A percentile compares a stretch with the other conserved stretches of the same genome.
phyloP scores from a whole-genome alignment of 768 basidiomycete species.

The Xerocomus brunneocitrinus region DNA sequence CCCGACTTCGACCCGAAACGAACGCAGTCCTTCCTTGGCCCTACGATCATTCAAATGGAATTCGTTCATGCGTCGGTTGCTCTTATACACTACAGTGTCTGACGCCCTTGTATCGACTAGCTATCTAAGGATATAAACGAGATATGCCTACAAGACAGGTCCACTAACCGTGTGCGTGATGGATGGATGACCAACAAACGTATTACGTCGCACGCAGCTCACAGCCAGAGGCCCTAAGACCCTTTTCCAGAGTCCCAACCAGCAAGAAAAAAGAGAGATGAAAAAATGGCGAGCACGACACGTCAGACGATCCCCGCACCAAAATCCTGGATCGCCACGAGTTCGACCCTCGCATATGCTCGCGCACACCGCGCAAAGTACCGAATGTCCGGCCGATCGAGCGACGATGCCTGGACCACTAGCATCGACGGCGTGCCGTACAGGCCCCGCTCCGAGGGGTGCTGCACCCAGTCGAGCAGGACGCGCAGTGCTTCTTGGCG shows the following conservation, averaged over 20 bases:
- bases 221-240: neutral
- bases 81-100: neutral
- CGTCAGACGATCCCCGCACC: conserved; percentile 1
- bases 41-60: neutral
- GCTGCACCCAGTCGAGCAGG: conserved; percentile 21
- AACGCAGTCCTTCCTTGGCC: too few species aligned
- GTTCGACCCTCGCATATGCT: conserved; percentile 14
- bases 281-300: too few species aligned
- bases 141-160: neutral
- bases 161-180: neutral
- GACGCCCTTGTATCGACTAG: neutral
- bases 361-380: conserved; percentile 12
- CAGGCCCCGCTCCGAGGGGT: conserved; percentile 8
- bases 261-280: neutral
- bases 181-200: neutral
- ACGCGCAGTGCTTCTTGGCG: conserved; percentile 18
- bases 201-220: neutral
- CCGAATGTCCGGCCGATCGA: conserved; percentile 14
- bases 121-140: neutral
- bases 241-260: neutral
- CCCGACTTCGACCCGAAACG: too few species aligned
- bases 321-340: conserved; percentile 2
- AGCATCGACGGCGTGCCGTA: conserved; percentile 6
- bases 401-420: conserved; percentile 12
- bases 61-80: neutral